Evolutionary conservation across 441 rosid genomes (phyloP), one percentile per base, ranked within the genome.

Genomic region (Jatropha podagrica): DNA sequence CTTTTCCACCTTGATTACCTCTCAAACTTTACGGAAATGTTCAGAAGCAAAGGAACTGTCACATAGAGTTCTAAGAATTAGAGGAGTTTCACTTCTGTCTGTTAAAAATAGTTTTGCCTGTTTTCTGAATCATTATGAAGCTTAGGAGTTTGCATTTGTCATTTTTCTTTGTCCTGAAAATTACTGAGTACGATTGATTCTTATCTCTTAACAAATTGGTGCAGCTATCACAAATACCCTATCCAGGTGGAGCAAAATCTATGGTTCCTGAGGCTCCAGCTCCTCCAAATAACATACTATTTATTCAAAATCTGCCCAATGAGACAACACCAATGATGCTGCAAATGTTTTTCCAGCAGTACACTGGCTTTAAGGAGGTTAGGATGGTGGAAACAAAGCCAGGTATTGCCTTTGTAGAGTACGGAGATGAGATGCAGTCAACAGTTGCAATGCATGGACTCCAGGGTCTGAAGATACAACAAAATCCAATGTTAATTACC

Each of bases 321-420:
- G 97, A 92, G 71, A 87, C 97, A 1, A 88, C 96, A 46, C 89
- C 97, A 1, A 86, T 91, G 92, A 81, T 84, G 89, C 81, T 96
- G 80, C 99, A 96, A 84, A 85, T 81, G 89, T 78, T 94, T 44
- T 92, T 96, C 86, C 82, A 76, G 76, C 96, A 89, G 74, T 91
- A 91, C 76, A 77, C 80, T 7, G 97, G 98, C 67, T 91, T 96
- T 70, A 96, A 96, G 86, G 99, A 96, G 84, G 96, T 94, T 32
- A 89, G 97, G 82, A 96, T 92, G 97, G 86, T 96, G 74, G 98
- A 93, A 80, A 78, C 97, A 65, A 96, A 96, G 80, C 99, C 99
- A 0, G 99, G 99, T 12, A 96, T 94, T n/a, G 97, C 99, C 81
- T 94, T 94, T 78, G 96, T 96, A 13, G 99, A 94, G 87, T 94